A percentile compares a stretch with the other conserved stretches of the same genome.
phyloP scores from a whole-genome alignment of 352 stramenopile species.

The Phytopythium kandeliae region DNA sequence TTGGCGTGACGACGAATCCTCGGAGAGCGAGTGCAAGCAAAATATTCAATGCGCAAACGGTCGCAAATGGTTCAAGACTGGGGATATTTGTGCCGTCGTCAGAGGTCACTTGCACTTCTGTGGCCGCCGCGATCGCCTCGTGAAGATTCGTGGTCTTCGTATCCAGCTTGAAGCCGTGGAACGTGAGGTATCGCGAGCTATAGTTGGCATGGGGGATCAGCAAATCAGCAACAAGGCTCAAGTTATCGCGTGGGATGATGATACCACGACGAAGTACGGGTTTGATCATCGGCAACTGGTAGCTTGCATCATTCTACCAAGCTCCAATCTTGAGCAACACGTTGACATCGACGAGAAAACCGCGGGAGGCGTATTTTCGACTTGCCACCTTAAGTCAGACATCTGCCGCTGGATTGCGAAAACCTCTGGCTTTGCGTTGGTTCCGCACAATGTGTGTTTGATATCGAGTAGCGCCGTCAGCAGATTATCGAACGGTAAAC shows the following conservation, averaged over 20 bases:
- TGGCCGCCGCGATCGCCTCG: conserved; percentile 34
- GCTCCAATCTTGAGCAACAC: neutral
- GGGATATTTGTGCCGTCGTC: conserved; percentile 34
- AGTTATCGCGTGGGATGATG: conserved; percentile 17
- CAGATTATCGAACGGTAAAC: conserved; percentile 35
- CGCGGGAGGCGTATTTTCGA: neutral
- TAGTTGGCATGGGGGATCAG: conserved; percentile 8
- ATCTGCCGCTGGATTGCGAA: conserved; percentile 26
- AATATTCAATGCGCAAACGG: neutral
- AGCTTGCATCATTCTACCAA: conserved; percentile 13
- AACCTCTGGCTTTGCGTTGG: conserved; percentile 21
- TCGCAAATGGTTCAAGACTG: conserved; percentile 27
- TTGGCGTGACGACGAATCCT: neutral
- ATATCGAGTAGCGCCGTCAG: conserved; percentile 12
- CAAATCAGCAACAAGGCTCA: neutral
- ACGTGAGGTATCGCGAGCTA: conserved; percentile 13
- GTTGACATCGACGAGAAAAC: neutral
- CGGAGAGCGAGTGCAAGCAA: neutral
- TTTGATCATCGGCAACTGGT: conserved; percentile 15
- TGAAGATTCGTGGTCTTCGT: conserved; percentile 53
- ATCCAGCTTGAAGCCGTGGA: conserved; percentile 51
- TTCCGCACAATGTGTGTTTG: conserved; percentile 17
- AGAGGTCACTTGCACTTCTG: conserved; percentile 29
- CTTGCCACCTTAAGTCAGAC: conserved; percentile 9
- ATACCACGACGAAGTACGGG: conserved; percentile 9